Evolutionary conservation across 371 early-diverging fungal species (phyloP), one percentile per base, ranked within the genome.

Genomic region (Zychaea mexicana): DNA sequence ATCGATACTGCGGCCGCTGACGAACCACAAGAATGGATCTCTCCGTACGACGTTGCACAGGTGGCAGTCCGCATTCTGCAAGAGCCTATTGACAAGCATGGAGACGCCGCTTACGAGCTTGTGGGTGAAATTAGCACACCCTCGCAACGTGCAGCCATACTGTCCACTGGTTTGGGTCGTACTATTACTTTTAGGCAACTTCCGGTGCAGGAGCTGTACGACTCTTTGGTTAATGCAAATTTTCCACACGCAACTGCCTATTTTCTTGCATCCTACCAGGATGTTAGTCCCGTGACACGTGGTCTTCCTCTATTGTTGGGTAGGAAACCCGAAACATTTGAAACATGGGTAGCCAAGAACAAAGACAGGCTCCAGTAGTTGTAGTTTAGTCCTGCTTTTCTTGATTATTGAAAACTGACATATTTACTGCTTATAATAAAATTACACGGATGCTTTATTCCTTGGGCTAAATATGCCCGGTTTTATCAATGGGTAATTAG

Each of bases 81-180:
- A 1, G 70, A 70, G 2, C 58, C 58, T 15, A 57, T 70, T 3
- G 61, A 62, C 2, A 65, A 66, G n/a, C 70, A 70, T 26, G 64
- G 56, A 1, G 53, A 63, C n/a, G 47, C 61, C 22, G 71, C 56
- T 9, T 71, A 71, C 27, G 53, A 66, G 12, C 39, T 71, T 61
- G 36, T 46, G 6, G 33, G 67, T 3, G 33, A 64, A 3, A 10
- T 47, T 1, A 24, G 45, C 2, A 61, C 67, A 5, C 36, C 54
- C 8, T 26, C 39, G 21, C 55, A 71, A 30, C 67, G 71, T 2
- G 61, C 64, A 21, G 53, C 57, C 7, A 49, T 61, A 0, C 57
- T 71, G 17, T 38, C 39, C 19, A 32, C 31, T 2, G 58, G 52
- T 15, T 61, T 71, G 8, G 71, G 71, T n/a, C 57, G 61, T 2